Evolutionary conservation across 768 basidiomycete species (phyloP).

Genomic region (Coprinopsis marcescibilis): DNA sequence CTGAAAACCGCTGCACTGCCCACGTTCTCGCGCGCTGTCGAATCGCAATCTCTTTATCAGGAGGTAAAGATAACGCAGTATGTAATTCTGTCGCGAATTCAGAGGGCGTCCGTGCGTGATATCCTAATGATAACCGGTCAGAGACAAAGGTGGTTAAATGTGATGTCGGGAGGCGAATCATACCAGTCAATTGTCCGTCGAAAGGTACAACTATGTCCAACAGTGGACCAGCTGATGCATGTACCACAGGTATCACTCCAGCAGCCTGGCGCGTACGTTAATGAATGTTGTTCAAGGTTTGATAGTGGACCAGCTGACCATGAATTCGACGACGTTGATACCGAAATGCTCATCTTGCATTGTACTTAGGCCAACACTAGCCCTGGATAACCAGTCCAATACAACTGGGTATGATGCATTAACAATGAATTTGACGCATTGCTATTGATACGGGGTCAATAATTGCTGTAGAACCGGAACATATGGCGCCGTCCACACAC

Average conservation of each 20-base stretch:
- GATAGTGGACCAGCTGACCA: slow-evolving; percentile 50
- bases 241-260: slow-evolving; percentile 85
- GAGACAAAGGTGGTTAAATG: neutral
- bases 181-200: slow-evolving; percentile 64
- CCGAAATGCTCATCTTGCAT: slow-evolving; percentile 99
- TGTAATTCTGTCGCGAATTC: slow-evolving; percentile 67
- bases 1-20: slow-evolving; percentile 72
- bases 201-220: slow-evolving; percentile 87
- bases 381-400: slow-evolving; percentile 61
- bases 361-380: slow-evolving; percentile 86
- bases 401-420: slow-evolving; percentile 77
- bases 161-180: slow-evolving; percentile 7
- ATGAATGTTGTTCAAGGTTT: neutral
- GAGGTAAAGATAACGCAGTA: slow-evolving; percentile 50
- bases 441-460: slow-evolving; percentile 32
- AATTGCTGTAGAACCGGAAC: neutral
- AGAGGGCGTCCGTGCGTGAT: slow-evolving; percentile 64
- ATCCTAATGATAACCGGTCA: slow-evolving; percentile 39
- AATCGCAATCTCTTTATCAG: slow-evolving; percentile 52
- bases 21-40: slow-evolving; percentile 62
- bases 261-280: slow-evolving; percentile 62
- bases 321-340: slow-evolving; percentile 95
- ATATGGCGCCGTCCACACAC: slow-evolving; percentile 31
- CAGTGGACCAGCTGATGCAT: slow-evolving; percentile 89
- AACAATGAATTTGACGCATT: slow-evolving; percentile 68